Base-by-base conservation (phyloP, 1,284 basidiomycete species). In the Marasmius tenuissimus region DNA sequence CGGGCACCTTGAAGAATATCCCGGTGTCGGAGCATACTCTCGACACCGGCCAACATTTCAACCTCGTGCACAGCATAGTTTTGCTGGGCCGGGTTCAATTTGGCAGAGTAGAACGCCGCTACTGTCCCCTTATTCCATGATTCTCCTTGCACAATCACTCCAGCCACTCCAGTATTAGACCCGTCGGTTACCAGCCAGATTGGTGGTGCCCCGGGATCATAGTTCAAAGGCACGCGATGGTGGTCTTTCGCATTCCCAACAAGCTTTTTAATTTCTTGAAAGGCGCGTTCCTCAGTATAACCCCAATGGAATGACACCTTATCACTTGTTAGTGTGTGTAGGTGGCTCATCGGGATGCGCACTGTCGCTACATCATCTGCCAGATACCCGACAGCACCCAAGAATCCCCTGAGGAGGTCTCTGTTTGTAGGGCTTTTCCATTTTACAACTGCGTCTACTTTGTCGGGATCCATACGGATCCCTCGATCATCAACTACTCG, bases 391-490 rank as follows among this genome's bases (percentile, higher is more conserved):
- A 61, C 50, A 6, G 64, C 55, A 3, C 62, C 64, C 4, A 65
- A 34, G 35, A 65, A 64, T 11, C 61, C 59, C 7, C 39, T 38
- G 3, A 61, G 50, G n/a, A 61, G 34, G 38, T 61, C 55, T 22
- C 53, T 20, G 33, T 42, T 47, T 10, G 56, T 61, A 45, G 57
- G 60, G 2, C 55, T 58, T 49, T 51, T 51, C 61, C 78, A 80
- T 1, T 70, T 66, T 0, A 66, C 4, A 0, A 81, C 62, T 0
- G 63, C 4, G 14, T 74, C 68, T 0, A 81, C 73, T 4, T 34
- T 80, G 33, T 72, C 66, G 0, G 72, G 68, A 35, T 79, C 77
- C 70, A 78, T 77, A 0, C 64, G 57, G 14, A 75, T 73, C 0
- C 72, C 73, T 0, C 69, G 47, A 4, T 70, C 57, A 16, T 71